Evolutionary conservation across 2,329 filamentous ascomycete species (phyloP).

Genomic region (Phialocephala subalpina): DNA sequence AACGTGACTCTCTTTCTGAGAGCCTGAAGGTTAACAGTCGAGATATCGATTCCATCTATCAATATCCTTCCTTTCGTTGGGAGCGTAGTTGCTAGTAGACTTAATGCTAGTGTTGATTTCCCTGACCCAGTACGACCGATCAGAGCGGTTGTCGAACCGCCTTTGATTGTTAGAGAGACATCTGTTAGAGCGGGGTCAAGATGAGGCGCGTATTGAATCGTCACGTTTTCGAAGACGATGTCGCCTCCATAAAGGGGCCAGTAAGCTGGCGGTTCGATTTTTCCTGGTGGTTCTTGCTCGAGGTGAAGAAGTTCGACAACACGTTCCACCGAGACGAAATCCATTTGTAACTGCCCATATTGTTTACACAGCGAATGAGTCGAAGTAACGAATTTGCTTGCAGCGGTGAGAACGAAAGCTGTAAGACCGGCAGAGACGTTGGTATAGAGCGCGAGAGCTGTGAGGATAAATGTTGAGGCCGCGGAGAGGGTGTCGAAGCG

Average conservation of each 20-base stretch:
- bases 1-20: conserved; percentile 71
- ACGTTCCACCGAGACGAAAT: conserved; percentile 89
- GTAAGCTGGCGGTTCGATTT: conserved; percentile 72
- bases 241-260: conserved; percentile 80
- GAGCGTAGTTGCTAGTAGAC: conserved; percentile 63
- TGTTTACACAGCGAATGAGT: conserved; percentile 79
- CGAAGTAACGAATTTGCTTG: conserved; percentile 71
- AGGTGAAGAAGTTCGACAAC: conserved; percentile 83
- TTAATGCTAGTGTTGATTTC: conserved; percentile 78
- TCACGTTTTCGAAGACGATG: conserved; percentile 79
- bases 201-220: conserved; percentile 80
- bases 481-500: conserved; percentile 79
- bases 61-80: conserved; percentile 63
- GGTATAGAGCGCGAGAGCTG: conserved; percentile 76
- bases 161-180: conserved; percentile 77
- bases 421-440: conserved; percentile 80
- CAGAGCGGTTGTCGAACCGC: conserved; percentile 79
- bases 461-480: conserved; percentile 75
- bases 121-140: conserved; percentile 84
- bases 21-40: conserved; percentile 63
- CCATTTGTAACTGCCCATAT: conserved; percentile 88
- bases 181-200: conserved; percentile 76
- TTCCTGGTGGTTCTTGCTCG: conserved; percentile 75
- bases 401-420: conserved; percentile 82
- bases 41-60: conserved; percentile 68